Evolutionary conservation across 176 grass and related monocot genomes (phyloP), one percentile per base, ranked within the genome.

Genomic region (Oryza punctata): DNA sequence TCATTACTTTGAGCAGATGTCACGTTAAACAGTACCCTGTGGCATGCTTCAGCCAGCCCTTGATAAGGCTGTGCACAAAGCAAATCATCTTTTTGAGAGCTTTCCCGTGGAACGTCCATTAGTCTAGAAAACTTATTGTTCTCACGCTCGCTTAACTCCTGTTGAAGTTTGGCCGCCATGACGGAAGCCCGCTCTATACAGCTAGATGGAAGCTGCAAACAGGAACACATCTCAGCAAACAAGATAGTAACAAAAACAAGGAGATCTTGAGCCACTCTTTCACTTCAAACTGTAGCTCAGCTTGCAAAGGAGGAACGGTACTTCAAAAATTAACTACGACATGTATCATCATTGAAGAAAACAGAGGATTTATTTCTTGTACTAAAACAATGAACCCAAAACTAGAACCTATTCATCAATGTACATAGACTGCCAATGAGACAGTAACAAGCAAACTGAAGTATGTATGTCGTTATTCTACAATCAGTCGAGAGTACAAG

Each of bases 131-230:
- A n/a, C 81, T 69, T 78, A 50, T 84, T 90, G 84, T 75, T 64
- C 66, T 76, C 77, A 9, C 52, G 78, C 59, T 25, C 27, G 14
- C 46, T 86, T 59, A 93, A 69, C 76, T 95, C 90, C 75, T 82
- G 81, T 90, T 98, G 92, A 28, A 98, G 69, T 81, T 88, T 93
- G 63, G 88, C 81, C 72, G 95, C 92, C 95, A 95, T 91, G 49
- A 93, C 75, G 3, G 79, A 87, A 54, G 95, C 95, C 29, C 82
- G 76, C 26, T 86, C 83, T 77, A 95, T 88, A 89, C 92, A 98
- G 38, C 79, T 89, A 76, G 83, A 75, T 15, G 95, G 92, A 81
- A 98, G 91, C 95, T 98, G 88, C 50, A 73, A 91, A 24, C 29
- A 82, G 35, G 66, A 80, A 46, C 32, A 29, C 27, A 76, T 38